Evolutionary conservation across 148 eudicot species (phyloP), one percentile per base, ranked within the genome.

Genomic region (Pouteria glomerata): DNA sequence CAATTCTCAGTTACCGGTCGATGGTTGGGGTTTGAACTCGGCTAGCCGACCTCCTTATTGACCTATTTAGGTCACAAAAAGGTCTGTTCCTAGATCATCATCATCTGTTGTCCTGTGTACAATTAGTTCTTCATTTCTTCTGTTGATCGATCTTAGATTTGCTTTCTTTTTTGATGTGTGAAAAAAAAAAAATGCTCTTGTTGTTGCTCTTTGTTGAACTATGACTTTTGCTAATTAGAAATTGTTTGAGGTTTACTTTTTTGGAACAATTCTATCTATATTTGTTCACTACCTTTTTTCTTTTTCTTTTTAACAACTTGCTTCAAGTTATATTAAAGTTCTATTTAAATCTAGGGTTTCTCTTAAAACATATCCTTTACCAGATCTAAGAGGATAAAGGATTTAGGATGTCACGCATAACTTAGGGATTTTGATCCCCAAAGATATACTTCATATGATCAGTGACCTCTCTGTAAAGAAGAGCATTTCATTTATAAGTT

Each of bases 181-280:
- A 42, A 75, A n/a, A n/a, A n/a, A n/a, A n/a, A n/a, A n/a, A 74
- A 68, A 59, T 41, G n/a, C 47, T 58, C 63, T 29, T 37, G 24
- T 53, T 59, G 71, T 56, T 74, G 39, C 24, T n/a, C 57, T 66
- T 66, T 60, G 73, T 69, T 51, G 73, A 69, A 30, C 68, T 75
- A 53, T 73, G 63, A 60, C 37, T 56, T 65, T 37, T 33, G 57
- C 68, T 75, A 63, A 56, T 39, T 52, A 2, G 51, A 31, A 67
- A 57, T 55, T 26, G 73, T 57, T 68, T 64, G 63, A 61, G 81
- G 83, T 60, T 84, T 89, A 31, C 74, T 86, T 68, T 82, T 83
- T 39, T 81, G 19, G 47, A 16, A 0, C 12, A 24, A 29, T 6
- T 52, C 19, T 39, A 18, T n/a, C 1, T 68, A 4, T 57, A 35